phyloP scores from a whole-genome alignment of 2,329 filamentous ascomycete genomes.

The Xylaria sp. region DNA sequence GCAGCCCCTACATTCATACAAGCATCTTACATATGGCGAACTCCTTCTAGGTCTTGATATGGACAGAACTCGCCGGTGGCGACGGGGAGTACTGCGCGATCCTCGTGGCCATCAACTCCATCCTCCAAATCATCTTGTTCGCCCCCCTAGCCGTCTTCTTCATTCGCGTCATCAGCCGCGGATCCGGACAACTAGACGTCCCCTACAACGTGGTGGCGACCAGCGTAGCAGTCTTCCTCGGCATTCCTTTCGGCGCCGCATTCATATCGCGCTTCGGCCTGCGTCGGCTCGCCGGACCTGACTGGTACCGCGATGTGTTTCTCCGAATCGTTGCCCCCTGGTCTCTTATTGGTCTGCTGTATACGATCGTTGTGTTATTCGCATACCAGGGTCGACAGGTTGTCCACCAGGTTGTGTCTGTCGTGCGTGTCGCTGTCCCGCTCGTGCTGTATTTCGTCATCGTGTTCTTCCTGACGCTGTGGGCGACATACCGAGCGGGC shows the following conservation, averaged over 20 bases:
- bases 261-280: conserved; percentile 77
- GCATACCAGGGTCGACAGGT: conserved; percentile 81
- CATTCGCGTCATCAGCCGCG: conserved; percentile 72
- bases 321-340: conserved; percentile 75
- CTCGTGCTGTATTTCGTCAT: conserved; percentile 82
- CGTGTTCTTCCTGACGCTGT: conserved; percentile 77
- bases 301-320: conserved; percentile 75
- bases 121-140: conserved; percentile 79
- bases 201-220: conserved; percentile 77
- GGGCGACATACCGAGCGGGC: conserved; percentile 69
- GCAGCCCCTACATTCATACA: background rate
- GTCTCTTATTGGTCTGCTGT: conserved; percentile 84
- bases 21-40: conserved; percentile 19
- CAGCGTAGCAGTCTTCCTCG: conserved; percentile 85
- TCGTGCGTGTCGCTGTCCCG: conserved; percentile 82
- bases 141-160: conserved; percentile 76
- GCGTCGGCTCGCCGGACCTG: conserved; percentile 61
- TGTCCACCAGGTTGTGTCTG: conserved; percentile 83
- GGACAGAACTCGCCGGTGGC: conserved; percentile 80
- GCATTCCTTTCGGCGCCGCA: conserved; percentile 83
- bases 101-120: conserved; percentile 78
- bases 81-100: conserved; percentile 86
- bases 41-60: conserved; percentile 66
- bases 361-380: conserved; percentile 88
- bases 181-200: conserved; percentile 49